A percentile compares a stretch with the other conserved stretches of the same genome.
These are phyloP conservation scores for Rhododendron griersonianum DNA, from an alignment of 148 eudicot genomes.

Conservation along the genomic window DNA sequence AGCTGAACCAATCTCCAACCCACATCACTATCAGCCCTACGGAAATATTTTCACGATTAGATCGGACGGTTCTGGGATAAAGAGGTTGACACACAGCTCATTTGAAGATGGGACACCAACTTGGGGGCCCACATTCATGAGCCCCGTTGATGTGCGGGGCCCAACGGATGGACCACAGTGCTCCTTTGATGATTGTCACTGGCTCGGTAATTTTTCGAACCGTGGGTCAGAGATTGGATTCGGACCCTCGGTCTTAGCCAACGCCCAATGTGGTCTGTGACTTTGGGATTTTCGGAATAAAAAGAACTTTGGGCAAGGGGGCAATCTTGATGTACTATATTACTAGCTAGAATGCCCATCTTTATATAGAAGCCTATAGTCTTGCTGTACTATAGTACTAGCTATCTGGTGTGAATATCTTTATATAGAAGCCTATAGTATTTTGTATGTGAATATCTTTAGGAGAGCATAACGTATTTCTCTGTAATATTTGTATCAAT, in stretches of 20 bases:
- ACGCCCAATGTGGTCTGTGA: slow-evolving; percentile 27
- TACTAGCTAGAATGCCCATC: background rate
- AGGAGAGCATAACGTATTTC: background rate
- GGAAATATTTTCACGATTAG: slow-evolving; percentile 67
- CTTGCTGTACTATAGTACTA: background rate
- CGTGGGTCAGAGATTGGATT: background rate
- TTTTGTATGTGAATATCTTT: background rate
- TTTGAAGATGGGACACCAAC: slow-evolving; percentile 91
- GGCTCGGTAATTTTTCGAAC: slow-evolving; percentile 40
- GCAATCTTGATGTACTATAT: background rate
- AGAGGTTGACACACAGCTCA: slow-evolving; percentile 73
- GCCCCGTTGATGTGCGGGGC: slow-evolving; percentile 36
- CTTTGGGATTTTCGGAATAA: background rate
- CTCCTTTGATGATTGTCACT: slow-evolving; percentile 64
- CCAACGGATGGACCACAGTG: slow-evolving; percentile 39
- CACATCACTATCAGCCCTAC: slow-evolving; percentile 83
- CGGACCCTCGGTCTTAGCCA: background rate
- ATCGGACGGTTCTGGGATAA: slow-evolving; percentile 56
- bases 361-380: background rate
- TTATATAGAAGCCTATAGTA: background rate
- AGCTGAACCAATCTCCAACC: slow-evolving; percentile 85
- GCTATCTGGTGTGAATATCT: background rate
- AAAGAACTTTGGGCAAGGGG: background rate
- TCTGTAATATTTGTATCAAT: background rate
- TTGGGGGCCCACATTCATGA: slow-evolving; percentile 57